Evolutionary conservation across 345 rosid genomes (phyloP).

Genomic region (Cardamine occulta): DNA sequence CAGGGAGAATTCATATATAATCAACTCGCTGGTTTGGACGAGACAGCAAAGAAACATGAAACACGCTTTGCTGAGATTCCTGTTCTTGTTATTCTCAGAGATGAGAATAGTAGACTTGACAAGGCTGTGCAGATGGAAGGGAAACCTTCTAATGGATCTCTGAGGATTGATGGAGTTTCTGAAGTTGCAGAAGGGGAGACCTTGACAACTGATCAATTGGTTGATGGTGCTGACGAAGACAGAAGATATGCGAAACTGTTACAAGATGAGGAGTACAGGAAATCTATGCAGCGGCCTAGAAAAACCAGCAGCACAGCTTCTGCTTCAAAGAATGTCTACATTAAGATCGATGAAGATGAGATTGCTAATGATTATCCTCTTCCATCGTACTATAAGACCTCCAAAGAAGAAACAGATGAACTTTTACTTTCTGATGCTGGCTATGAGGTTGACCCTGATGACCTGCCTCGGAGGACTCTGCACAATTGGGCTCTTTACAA

Average conservation of each 20-base stretch:
- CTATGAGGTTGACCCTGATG: constrained; percentile 47
- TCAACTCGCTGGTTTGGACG: constrained; percentile 71
- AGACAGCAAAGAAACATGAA: constrained; percentile 53
- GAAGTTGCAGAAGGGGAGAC: constrained; percentile 33
- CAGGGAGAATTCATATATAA: constrained; percentile 73
- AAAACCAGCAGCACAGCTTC: constrained; percentile 48
- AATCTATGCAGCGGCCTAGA: constrained; percentile 53
- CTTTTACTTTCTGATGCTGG: constrained; percentile 52
- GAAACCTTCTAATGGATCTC: constrained; percentile 39
- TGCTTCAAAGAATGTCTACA: constrained; percentile 51
- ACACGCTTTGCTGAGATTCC: constrained; percentile 50
- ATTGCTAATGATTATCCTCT: constrained; percentile 85
- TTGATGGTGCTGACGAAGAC: constrained; percentile 56
- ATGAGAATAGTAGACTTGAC: constrained; percentile 48
- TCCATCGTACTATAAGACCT: constrained; percentile 67
- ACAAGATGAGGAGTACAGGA: constrained; percentile 83
- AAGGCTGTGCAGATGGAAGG: constrained; percentile 35
- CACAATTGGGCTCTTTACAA: constrained; percentile 90
- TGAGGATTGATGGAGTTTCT: constrained; percentile 51
- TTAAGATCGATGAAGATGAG: constrained; percentile 85
- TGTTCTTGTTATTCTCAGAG: constrained; percentile 60
- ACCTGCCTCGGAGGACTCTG: constrained; percentile 72
- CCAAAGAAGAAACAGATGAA: constrained; percentile 72
- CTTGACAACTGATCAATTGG: constrained; percentile 33
- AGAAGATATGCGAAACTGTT: constrained; percentile 64